Evolutionary conservation across 2,329 filamentous ascomycete genomes (phyloP).

Genomic region (Mycosphaerella arachidis): DNA sequence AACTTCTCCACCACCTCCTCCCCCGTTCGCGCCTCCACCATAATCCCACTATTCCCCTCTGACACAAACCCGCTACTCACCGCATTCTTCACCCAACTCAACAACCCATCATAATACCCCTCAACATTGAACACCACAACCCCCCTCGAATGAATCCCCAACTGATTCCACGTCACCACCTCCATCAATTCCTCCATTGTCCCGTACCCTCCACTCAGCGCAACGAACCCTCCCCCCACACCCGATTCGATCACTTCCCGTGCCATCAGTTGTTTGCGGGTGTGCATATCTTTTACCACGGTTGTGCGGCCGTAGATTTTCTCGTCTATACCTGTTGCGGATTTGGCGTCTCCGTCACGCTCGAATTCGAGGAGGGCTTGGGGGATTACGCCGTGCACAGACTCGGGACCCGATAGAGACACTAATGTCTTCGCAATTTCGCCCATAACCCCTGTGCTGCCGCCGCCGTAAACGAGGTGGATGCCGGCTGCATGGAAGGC

Average conservation of each 20-base stretch:
- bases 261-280: conserved; percentile 90
- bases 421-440: conserved; percentile 85
- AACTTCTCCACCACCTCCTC: conserved; percentile 69
- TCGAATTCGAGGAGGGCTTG: conserved; percentile 61
- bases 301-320: conserved; percentile 74
- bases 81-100: conserved; percentile 74
- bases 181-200: conserved; percentile 96
- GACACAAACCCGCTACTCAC: conserved; percentile 74
- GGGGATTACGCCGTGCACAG: conserved; percentile 93
- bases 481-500: conserved; percentile 73
- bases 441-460: conserved; percentile 93
- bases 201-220: conserved; percentile 83
- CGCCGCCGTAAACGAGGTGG: conserved; percentile 87
- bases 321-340: conserved; percentile 54
- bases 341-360: conserved; percentile 17
- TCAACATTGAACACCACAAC: conserved; percentile 82
- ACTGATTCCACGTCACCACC: conserved; percentile 85
- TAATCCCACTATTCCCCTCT: conserved; percentile 65
- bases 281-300: conserved; percentile 93
- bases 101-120: conserved; percentile 85
- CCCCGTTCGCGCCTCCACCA: conserved; percentile 69
- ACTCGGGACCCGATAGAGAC: conserved; percentile 69
- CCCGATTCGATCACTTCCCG: conserved; percentile 77
- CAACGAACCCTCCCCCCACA: conserved; percentile 81
- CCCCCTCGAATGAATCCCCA: conserved; percentile 80